A percentile compares a stretch with the other conserved stretches of the same genome.
Conservation (phyloP, 257 asterid genomes). For the Solanum chaucha region DNA sequence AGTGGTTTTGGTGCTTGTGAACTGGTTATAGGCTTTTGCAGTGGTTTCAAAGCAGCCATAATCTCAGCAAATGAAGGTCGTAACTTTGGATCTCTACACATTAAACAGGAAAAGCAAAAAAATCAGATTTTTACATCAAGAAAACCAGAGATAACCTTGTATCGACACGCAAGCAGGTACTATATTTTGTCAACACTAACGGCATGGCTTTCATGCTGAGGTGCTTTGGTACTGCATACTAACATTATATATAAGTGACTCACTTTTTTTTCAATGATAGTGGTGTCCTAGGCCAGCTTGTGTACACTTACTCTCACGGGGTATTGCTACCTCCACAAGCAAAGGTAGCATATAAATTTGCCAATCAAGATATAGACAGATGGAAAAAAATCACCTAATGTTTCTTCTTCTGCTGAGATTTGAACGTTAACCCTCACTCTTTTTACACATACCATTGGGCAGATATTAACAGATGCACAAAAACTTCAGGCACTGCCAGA, state of each 20-base stretch:
- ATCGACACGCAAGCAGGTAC: neutral
- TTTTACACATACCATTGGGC: neutral
- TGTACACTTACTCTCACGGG: neutral
- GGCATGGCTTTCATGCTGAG: neutral
- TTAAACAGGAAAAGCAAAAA: neutral
- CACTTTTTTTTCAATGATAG: neutral
- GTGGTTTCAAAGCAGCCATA: conserved; percentile 78
- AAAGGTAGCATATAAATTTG: neutral
- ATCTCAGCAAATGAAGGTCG: conserved; percentile 86
- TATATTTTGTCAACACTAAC: neutral
- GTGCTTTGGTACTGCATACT: neutral
- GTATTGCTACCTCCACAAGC: neutral
- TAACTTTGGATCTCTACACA: conserved; percentile 59
- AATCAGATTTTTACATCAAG: neutral
- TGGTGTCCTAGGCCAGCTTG: neutral
- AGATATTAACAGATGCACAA: neutral
- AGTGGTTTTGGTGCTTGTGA: conserved; percentile 30
- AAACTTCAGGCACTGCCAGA: neutral
- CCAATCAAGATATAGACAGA: neutral
- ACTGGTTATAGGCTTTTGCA: conserved; percentile 60
- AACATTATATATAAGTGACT: neutral
- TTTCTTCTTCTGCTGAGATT: neutral
- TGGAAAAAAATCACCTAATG: neutral
- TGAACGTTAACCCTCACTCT: neutral
- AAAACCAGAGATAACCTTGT: neutral